Evolutionary conservation across 306 rosid genomes (phyloP), one percentile per base, ranked within the genome.

Genomic region (Sophora flavescens): DNA sequence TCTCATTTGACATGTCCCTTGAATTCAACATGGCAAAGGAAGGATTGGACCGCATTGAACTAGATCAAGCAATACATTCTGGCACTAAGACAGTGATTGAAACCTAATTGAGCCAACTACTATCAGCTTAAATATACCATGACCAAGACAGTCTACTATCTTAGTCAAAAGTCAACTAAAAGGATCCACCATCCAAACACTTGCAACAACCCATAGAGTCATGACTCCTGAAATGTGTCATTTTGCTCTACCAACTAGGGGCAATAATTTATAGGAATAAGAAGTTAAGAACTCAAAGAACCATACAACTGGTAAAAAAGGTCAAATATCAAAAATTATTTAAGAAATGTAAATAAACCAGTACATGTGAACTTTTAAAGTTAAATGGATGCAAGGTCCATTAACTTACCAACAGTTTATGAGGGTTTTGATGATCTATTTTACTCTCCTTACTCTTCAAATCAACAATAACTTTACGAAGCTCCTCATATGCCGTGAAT

Each of bases 401-500:
- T 54, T 51, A 45, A 72, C 87, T 70, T 84, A 94, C 97, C 97
- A 95, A 80, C 42, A 89, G 56, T 15, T 63, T 63, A 71, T 82
- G 82, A 35, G 85, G 79, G 81, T 79, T 80, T 84, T 80, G 86
- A 75, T 81, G 77, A 60, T 78, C 79, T 47, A 36, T 70, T 76
- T 30, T 70, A 78, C 63, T 78, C 67, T 80, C 66, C 75, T 73
- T 72, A 63, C 86, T 80, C 87, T 87, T 95, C n/a, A 81, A 80
- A 57, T 91, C 88, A 22, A 88, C 80, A 72, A 89, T 54, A 81
- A 84, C 33, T 70, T 81, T 89, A 38, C 97, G 91, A 54, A 95
- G 96, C 84, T 95, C 97, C 77, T 95, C 97, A 50, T 95, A 92
- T 18, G 83, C 93, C 16, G 93, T 92, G 83, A 95, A 92, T 79